phyloP scores from a whole-genome alignment of 352 stramenopile genomes.

The Proteromonas lacertae region DNA sequence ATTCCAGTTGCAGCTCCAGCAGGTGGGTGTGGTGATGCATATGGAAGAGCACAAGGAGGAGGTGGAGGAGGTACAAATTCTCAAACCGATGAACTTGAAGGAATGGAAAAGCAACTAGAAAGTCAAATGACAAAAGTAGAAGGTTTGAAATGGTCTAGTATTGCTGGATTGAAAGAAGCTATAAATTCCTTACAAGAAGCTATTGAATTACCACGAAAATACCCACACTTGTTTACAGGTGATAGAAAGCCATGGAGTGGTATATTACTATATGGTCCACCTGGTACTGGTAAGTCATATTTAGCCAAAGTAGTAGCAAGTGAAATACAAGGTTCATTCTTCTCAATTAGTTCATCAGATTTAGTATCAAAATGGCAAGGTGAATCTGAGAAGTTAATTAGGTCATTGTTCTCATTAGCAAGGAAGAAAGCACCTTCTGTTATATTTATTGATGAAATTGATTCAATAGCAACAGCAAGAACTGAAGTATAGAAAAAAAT shows the following conservation, averaged over 20 bases:
- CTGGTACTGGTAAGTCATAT: too few species aligned
- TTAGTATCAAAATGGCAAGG: slow-evolving; percentile 53
- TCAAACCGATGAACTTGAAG: too few species aligned
- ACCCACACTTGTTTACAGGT: slow-evolving; percentile 64
- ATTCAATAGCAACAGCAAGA: slow-evolving; percentile 13
- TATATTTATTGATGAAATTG: slow-evolving; percentile 92
- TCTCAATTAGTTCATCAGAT: slow-evolving; percentile 80
- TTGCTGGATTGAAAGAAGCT: slow-evolving; percentile 45
- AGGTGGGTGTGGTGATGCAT: too few species aligned
- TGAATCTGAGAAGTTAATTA: slow-evolving; percentile 24
- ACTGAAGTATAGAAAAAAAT: slow-evolving; percentile 4
- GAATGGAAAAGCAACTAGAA: too few species aligned
- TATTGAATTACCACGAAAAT: slow-evolving; percentile 66
- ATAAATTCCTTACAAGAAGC: slow-evolving; percentile 68
- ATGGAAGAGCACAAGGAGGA: too few species aligned
- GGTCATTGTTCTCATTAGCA: slow-evolving; percentile 26
- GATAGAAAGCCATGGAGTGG: slow-evolving; percentile 47
- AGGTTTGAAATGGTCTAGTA: slow-evolving; percentile 27
- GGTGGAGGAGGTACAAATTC: too few species aligned
- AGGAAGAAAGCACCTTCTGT: slow-evolving; percentile 70
- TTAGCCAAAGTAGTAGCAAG: slow-evolving; percentile 88
- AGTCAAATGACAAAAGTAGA: too few species aligned
- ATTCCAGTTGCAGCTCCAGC: too few species aligned
- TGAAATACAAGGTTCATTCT: slow-evolving; percentile 88
- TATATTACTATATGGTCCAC: slow-evolving; percentile 16